Conservation (phyloP, 2,329 filamentous ascomycete species). For the Stagonosporopsis vannaccii region DNA sequence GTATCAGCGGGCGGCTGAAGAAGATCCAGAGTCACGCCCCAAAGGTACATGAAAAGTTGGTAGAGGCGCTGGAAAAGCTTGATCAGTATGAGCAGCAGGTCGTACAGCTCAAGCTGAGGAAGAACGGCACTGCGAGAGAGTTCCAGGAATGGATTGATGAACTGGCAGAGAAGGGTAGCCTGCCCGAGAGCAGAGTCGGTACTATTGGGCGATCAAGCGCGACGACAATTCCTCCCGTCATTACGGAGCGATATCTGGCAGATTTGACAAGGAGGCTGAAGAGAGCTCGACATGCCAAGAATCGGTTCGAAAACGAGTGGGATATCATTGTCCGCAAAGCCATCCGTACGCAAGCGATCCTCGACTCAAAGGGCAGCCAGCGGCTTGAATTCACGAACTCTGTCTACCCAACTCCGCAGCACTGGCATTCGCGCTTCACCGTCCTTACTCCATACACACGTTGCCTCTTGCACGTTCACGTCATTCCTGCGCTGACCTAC, state of each 20-base stretch:
- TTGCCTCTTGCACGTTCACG: slow-evolving; percentile 76
- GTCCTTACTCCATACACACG: slow-evolving; percentile 79
- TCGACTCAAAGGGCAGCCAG: slow-evolving; percentile 83
- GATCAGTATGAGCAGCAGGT: slow-evolving; percentile 85
- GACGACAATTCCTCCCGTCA: slow-evolving; percentile 73
- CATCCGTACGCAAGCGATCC: slow-evolving; percentile 76
- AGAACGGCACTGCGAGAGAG: slow-evolving; percentile 75
- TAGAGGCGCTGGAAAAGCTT: slow-evolving; percentile 80
- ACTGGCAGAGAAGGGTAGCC: slow-evolving; percentile 76
- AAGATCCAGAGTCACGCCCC: slow-evolving; percentile 81
- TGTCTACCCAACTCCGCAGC: slow-evolving; percentile 50
- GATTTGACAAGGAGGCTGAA: slow-evolving; percentile 84
- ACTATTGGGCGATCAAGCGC: slow-evolving; percentile 42
- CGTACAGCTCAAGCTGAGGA: slow-evolving; percentile 77
- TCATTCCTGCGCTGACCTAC: slow-evolving; percentile 74
- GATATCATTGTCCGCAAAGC: slow-evolving; percentile 77
- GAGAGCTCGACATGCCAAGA: slow-evolving; percentile 81
- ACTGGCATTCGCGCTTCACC: slow-evolving; percentile 58
- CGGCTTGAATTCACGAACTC: slow-evolving; percentile 76
- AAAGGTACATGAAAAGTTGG: slow-evolving; percentile 82
- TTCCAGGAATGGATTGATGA: slow-evolving; percentile 98
- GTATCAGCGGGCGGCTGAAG: slow-evolving; percentile 75
- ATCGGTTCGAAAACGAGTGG: slow-evolving; percentile 87
- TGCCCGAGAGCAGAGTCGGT: slow-evolving; percentile 64
- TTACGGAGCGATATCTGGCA: slow-evolving; percentile 92